These are phyloP conservation scores for Dentipellis fragilis DNA, from an alignment of 768 basidiomycete genomes.

Conservation along the genomic window DNA sequence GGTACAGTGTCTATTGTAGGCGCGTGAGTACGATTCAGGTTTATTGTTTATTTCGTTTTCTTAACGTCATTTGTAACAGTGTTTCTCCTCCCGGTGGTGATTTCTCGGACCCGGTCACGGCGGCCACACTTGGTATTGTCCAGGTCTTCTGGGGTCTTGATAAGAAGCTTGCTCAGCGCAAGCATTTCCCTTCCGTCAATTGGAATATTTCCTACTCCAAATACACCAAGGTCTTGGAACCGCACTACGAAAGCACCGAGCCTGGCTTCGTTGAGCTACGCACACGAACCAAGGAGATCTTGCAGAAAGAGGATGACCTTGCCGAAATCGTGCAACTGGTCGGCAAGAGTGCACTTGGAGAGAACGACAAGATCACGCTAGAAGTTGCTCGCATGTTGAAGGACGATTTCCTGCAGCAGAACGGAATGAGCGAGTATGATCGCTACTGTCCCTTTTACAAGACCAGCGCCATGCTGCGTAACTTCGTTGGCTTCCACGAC, in stretches of 20 bases:
- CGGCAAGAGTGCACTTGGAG: conserved; percentile 94
- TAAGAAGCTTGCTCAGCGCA: conserved; percentile 97
- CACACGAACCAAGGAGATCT: conserved; percentile 87
- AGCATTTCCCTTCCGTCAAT: conserved; percentile 99
- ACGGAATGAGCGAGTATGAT: conserved; percentile 97
- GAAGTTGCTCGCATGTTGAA: conserved; percentile 97
- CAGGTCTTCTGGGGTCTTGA: conserved; percentile 99
- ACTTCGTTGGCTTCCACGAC: conserved; percentile 92
- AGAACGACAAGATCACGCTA: conserved; percentile 95
- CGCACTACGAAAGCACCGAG: conserved; percentile 82
- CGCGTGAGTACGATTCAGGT: conserved; percentile 57
- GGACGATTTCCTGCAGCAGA: conserved; percentile 96
- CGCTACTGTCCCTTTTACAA: conserved; percentile 98
- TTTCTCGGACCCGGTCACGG: conserved; percentile 97
- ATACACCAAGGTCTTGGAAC: conserved; percentile 88
- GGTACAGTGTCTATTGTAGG: conserved; percentile 98
- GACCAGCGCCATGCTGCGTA: conserved; percentile 90
- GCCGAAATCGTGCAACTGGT: conserved; percentile 99
- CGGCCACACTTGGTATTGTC: conserved; percentile 95
- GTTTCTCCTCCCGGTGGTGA: conserved; percentile 99
- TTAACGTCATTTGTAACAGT: conserved; percentile 28
- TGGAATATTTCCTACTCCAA: conserved; percentile 99
- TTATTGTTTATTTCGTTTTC: not conserved
- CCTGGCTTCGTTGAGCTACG: conserved; percentile 95
- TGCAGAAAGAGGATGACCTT: conserved; percentile 97